phyloP scores from a whole-genome alignment of 441 rosid genomes.

The Dalechampia spathulata region DNA sequence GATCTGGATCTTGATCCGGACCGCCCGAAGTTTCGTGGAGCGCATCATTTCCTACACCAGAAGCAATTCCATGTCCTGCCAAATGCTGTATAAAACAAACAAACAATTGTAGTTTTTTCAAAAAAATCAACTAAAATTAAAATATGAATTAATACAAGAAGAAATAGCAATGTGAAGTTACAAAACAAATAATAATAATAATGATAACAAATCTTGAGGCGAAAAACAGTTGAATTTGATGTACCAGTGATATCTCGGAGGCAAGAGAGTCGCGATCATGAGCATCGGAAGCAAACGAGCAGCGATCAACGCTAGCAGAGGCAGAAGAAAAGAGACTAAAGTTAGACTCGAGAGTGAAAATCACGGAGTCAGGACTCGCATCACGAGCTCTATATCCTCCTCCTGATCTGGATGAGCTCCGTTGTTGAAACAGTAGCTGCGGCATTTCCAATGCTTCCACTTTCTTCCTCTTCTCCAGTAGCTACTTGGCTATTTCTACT shows the following conservation, averaged over 20 bases:
- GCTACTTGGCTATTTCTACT: no score
- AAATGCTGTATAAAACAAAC: slow-evolving; percentile 38
- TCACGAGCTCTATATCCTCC: slow-evolving; percentile 41
- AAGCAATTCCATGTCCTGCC: slow-evolving; percentile 42
- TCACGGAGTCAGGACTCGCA: slow-evolving; percentile 77
- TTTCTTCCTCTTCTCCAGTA: no score
- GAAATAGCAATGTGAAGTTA: no score
- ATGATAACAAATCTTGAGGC: no score
- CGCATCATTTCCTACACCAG: slow-evolving; percentile 19
- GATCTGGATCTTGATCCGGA: slow-evolving; percentile 61
- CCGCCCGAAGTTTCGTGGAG: slow-evolving; percentile 47
- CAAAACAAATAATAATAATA: no score
- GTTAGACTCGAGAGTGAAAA: slow-evolving; percentile 70
- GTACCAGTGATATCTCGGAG: slow-evolving; percentile 32
- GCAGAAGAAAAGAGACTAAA: slow-evolving; percentile 85
- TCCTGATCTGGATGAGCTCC: slow-evolving; percentile 31
- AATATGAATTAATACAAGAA: no score
- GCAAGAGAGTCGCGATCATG: slow-evolving; percentile 55
- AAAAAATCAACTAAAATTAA: no score
- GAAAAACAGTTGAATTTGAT: no score
- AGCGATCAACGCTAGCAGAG: slow-evolving; percentile 83
- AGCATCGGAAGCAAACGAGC: slow-evolving; percentile 82
- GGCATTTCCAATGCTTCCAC: slow-evolving; percentile 27
- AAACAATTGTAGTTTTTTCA: background rate
- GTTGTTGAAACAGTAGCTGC: slow-evolving; percentile 28